A percentile compares a stretch with the other conserved stretches of the same genome.
Evolutionary conservation across 768 basidiomycete species (phyloP).

Genomic region (Podaxis sp.): DNA sequence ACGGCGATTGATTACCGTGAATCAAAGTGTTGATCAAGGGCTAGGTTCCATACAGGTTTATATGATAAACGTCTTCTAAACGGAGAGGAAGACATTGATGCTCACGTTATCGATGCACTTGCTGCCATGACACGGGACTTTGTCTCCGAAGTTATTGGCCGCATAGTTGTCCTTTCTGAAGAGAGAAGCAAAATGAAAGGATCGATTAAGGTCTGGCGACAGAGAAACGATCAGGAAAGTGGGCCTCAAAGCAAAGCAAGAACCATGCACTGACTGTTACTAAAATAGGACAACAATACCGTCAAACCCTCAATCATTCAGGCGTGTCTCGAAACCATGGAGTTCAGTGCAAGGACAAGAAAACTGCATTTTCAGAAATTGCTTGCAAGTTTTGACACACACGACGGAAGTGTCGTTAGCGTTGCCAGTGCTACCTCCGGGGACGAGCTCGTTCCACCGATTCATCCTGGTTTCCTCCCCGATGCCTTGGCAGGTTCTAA

Average conservation of each 20-base stretch:
- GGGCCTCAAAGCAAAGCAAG: background rate
- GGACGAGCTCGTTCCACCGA: background rate
- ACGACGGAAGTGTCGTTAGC: background rate
- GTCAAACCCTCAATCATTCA: conserved; percentile 31
- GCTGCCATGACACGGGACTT: conserved; percentile 43
- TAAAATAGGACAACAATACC: conserved; percentile 20
- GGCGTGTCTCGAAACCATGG: conserved; percentile 46
- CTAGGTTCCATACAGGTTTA: conserved; percentile 13
- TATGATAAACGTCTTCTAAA: conserved; percentile 9
- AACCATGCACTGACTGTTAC: background rate
- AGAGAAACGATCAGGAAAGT: conserved; percentile 33
- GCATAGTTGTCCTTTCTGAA: conserved; percentile 49
- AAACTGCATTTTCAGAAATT: conserved; percentile 37
- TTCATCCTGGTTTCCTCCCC: background rate
- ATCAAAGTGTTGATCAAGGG: background rate
- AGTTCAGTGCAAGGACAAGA: conserved; percentile 25
- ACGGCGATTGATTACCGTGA: background rate
- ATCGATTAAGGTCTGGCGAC: conserved; percentile 57
- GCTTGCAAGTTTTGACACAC: conserved; percentile 6
- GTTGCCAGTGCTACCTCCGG: background rate
- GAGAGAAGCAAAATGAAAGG: conserved; percentile 54
- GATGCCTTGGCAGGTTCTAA: conserved; percentile 15
- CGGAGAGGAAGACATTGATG: background rate
- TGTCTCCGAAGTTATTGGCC: conserved; percentile 43
- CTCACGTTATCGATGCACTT: conserved; percentile 17